Percentiles rank a stretch among this genome's conserved stretches.
Conservation (phyloP, 2,329 filamentous ascomycete species). For the Scleromitrula shiraiana region DNA sequence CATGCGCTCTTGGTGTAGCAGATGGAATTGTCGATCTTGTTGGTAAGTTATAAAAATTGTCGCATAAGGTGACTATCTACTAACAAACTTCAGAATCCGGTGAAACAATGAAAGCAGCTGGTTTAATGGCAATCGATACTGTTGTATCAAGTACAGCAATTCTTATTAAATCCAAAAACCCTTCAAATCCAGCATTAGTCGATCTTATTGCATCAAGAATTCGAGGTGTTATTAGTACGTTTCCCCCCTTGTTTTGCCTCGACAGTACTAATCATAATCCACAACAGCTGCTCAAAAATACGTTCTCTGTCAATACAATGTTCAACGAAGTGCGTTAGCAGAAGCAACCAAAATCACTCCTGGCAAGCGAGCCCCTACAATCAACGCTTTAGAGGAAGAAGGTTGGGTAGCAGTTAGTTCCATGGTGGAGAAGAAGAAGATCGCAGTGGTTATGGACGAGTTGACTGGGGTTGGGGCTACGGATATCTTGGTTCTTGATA, state of each 20-base stretch:
- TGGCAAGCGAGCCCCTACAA: slow-evolving; percentile 85
- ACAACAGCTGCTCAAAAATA: slow-evolving; percentile 73
- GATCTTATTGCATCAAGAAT: slow-evolving; percentile 82
- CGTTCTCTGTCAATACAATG: slow-evolving; percentile 94
- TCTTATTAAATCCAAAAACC: slow-evolving; percentile 81
- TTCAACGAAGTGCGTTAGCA: slow-evolving; percentile 61
- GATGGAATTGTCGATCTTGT: slow-evolving; percentile 97
- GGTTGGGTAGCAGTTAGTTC: slow-evolving; percentile 91
- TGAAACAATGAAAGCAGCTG: slow-evolving; percentile 95
- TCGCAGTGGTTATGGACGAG: slow-evolving; percentile 31
- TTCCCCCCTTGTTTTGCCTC: neutral
- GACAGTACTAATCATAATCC: neutral
- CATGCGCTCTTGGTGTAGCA: slow-evolving; percentile 88
- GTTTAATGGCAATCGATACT: slow-evolving; percentile 88
- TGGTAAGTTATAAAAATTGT: slow-evolving; percentile 46
- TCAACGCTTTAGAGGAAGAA: slow-evolving; percentile 80
- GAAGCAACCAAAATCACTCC: slow-evolving; percentile 73
- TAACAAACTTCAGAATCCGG: slow-evolving; percentile 64
- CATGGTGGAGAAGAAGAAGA: slow-evolving; percentile 52
- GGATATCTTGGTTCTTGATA: slow-evolving; percentile 30
- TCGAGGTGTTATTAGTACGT: slow-evolving; percentile 76
- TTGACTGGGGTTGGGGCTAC: slow-evolving; percentile 27
- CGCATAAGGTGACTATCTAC: neutral
- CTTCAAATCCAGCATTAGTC: slow-evolving; percentile 72
- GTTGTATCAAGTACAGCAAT: slow-evolving; percentile 83